phyloP scores from a whole-genome alignment of 345 rosid genomes.

The Gossypium longicalyx region DNA sequence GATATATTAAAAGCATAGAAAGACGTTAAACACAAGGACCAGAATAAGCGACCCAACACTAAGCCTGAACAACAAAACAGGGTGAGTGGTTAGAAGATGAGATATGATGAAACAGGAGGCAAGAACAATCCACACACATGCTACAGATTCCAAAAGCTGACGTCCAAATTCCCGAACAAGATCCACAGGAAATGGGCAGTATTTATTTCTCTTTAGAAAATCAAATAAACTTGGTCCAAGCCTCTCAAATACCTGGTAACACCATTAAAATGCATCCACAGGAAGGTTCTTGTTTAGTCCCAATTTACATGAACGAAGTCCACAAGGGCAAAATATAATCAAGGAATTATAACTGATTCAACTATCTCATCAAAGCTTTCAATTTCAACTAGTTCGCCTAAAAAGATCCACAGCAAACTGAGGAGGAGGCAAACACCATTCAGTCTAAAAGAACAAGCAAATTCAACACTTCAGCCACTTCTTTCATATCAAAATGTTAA shows the following conservation, averaged over 20 bases:
- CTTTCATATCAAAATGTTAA: background rate
- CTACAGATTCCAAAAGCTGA: conserved; percentile 94
- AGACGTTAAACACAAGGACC: conserved; percentile 18
- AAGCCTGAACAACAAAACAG: conserved; percentile 17
- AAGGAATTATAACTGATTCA: conserved; percentile 12
- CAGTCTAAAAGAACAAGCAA: conserved; percentile 3
- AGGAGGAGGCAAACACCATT: background rate
- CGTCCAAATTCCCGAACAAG: conserved; percentile 91
- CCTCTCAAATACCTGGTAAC: conserved; percentile 89
- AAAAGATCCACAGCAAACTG: background rate
- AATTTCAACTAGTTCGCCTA: background rate
- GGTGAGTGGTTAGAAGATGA: conserved; percentile 20
- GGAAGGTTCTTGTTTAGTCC: conserved; percentile 50
- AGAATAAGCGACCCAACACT: background rate
- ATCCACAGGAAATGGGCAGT: conserved; percentile 84
- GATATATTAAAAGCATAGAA: conserved; percentile 19
- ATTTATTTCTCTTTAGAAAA: conserved; percentile 89
- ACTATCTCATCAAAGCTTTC: background rate
- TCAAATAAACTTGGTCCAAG: conserved; percentile 97
- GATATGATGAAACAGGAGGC: conserved; percentile 15
- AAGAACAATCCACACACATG: conserved; percentile 79
- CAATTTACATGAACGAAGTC: conserved; percentile 30
- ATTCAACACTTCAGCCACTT: background rate
- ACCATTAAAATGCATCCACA: conserved; percentile 68
- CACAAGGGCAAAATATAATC: conserved; percentile 18